Evolutionary conservation across 805 yeast genomes (phyloP).

Genomic region (Saccharomycopsis microspora): DNA sequence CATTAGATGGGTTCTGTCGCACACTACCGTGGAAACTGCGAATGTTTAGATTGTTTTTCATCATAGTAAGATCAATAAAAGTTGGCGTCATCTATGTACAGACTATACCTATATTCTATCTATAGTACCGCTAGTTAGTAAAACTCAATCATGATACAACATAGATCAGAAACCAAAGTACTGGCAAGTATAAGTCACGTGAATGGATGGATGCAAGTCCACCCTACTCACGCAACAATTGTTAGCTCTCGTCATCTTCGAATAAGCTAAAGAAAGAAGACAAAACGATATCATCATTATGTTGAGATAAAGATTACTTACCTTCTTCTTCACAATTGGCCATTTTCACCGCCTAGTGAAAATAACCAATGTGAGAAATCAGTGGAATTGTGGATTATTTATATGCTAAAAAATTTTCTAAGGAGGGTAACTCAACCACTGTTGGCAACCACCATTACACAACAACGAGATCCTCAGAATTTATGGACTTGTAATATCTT

Average conservation of each 20-base stretch:
- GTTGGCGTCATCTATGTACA: no score
- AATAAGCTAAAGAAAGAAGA: conserved; percentile 16
- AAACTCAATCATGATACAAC: not conserved
- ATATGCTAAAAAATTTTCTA: no score
- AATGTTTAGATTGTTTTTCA: conserved; percentile 16
- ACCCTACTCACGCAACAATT: conserved; percentile 10
- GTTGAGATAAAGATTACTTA: no score
- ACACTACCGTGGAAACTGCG: conserved; percentile 19
- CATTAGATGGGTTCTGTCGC: conserved; percentile 15
- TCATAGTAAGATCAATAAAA: conserved; percentile 3
- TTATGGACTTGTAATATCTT: no score
- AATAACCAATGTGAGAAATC: no score
- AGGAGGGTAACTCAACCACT: no score
- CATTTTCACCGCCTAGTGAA: no score
- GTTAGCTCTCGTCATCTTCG: conserved; percentile 17
- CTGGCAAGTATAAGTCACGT: conserved; percentile 18
- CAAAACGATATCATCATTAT: conserved; percentile 16
- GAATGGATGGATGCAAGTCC: conserved; percentile 1
- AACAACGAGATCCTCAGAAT: no score
- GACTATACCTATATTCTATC: no score
- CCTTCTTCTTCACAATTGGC: no score
- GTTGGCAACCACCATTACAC: no score
- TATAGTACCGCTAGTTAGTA: not conserved
- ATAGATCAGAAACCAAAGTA: conserved; percentile 17
- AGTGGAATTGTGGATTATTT: no score